Conservation (phyloP, 2,329 filamentous ascomycete genomes). For the Cladosporium austrohemisphaericum region DNA sequence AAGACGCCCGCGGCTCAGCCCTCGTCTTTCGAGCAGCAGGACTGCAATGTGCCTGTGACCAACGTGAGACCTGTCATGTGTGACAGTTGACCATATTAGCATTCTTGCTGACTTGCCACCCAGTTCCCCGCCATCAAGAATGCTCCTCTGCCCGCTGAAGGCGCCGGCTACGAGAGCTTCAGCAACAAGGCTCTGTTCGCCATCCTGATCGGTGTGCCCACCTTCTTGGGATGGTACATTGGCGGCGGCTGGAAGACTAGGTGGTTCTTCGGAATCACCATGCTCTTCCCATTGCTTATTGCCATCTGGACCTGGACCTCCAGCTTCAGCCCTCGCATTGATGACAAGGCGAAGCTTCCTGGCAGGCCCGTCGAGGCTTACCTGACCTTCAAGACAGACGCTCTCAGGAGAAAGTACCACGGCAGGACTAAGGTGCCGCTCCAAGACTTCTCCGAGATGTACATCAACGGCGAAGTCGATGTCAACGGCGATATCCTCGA, state of each 20-base stretch:
- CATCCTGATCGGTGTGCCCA: conserved; percentile 67
- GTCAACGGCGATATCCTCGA: conserved; percentile 93
- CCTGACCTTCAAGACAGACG: conserved; percentile 68
- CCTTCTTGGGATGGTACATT: conserved; percentile 77
- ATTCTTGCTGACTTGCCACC: not conserved
- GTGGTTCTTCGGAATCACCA: conserved; percentile 78
- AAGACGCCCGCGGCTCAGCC: conserved; percentile 8
- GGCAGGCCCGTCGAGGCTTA: conserved; percentile 89
- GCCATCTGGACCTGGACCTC: conserved; percentile 80
- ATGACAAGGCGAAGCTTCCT: conserved; percentile 84
- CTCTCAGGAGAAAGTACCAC: conserved; percentile 63
- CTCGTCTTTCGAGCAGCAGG: conserved; percentile 3
- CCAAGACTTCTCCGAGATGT: conserved; percentile 96
- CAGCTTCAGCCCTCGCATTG: conserved; percentile 78
- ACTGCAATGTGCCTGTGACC: conserved; percentile 4
- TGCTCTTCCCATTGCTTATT: conserved; percentile 72
- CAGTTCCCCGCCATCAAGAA: conserved; percentile 13
- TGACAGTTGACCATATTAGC: not conserved
- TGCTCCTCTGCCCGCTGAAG: conserved; percentile 85
- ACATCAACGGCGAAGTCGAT: conserved; percentile 90
- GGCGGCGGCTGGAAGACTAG: conserved; percentile 83
- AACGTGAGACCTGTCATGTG: not conserved
- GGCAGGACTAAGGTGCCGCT: conserved; percentile 79
- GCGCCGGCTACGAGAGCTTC: conserved; percentile 66
- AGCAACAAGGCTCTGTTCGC: conserved; percentile 73